Evolutionary conservation across 768 basidiomycete genomes (phyloP).

Genomic region (Lyophyllum atratum): DNA sequence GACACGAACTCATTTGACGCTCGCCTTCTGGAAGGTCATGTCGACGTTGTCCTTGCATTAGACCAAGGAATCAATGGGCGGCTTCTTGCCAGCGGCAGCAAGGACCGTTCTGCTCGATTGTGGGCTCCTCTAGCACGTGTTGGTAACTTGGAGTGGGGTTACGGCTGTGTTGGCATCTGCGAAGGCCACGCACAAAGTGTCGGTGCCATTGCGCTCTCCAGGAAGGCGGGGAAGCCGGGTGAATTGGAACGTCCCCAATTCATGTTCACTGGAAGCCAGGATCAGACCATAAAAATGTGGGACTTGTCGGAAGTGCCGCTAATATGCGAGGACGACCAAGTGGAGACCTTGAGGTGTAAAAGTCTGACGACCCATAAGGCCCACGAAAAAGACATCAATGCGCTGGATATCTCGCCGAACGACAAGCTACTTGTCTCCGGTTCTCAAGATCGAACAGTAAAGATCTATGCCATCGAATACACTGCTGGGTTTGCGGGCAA

Average conservation of each 20-base stretch:
- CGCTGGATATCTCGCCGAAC: slow-evolving; percentile 90
- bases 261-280: slow-evolving; percentile 95
- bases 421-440: slow-evolving; percentile 88
- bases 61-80: slow-evolving; percentile 66
- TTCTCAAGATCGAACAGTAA: slow-evolving; percentile 94
- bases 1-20: slow-evolving; percentile 76
- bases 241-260: slow-evolving; percentile 49
- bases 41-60: slow-evolving; percentile 87
- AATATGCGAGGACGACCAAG: slow-evolving; percentile 22
- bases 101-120: slow-evolving; percentile 84
- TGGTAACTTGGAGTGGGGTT: slow-evolving; percentile 43
- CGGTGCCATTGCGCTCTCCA: slow-evolving; percentile 86
- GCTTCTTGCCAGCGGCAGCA: slow-evolving; percentile 89
- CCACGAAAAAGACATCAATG: slow-evolving; percentile 99
- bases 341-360: slow-evolving; percentile 52
- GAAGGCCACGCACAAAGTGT: slow-evolving; percentile 95
- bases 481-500: slow-evolving; percentile 36
- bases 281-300: slow-evolving; percentile 99
- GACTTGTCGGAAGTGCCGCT: slow-evolving; percentile 64
- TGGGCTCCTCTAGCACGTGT: slow-evolving; percentile 57
- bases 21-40: slow-evolving; percentile 84
- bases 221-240: slow-evolving; percentile 37
- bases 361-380: slow-evolving; percentile 87
- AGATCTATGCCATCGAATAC: slow-evolving; percentile 81
- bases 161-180: slow-evolving; percentile 81